Conservation (phyloP, 1,284 basidiomycete genomes). For the Abortiporus biennis region DNA sequence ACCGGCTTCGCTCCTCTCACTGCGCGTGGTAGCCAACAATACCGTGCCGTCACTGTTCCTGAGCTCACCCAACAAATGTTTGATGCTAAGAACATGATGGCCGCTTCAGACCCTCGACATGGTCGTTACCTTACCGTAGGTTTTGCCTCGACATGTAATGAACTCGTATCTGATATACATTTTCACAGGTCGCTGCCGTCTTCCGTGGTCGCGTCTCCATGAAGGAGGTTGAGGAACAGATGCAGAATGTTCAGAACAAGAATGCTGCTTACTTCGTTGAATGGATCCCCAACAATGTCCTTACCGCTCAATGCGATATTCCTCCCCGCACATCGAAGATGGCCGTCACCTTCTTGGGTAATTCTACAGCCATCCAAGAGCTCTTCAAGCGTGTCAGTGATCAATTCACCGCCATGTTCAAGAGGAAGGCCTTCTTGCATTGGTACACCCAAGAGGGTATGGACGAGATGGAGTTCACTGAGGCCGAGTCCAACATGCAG, state of each 20-base stretch:
- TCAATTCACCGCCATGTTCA: conserved; percentile 99
- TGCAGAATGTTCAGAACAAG: conserved; percentile 97
- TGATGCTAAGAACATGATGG: conserved; percentile 99
- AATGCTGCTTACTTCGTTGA: conserved; percentile 97
- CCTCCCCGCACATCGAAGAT: conserved; percentile 91
- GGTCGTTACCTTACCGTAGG: conserved; percentile 89
- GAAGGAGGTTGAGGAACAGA: conserved; percentile 99
- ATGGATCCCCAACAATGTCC: conserved; percentile 98
- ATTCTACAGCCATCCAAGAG: conserved; percentile 96
- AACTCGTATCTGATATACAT: conserved; percentile 2
- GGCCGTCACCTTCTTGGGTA: conserved; percentile 96
- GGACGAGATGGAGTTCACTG: conserved; percentile 98
- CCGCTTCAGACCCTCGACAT: conserved; percentile 90
- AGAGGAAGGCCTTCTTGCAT: conserved; percentile 98
- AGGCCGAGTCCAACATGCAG: conserved; percentile 96
- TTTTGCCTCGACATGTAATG: neutral
- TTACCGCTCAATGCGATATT: conserved; percentile 95
- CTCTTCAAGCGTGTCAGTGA: conserved; percentile 96
- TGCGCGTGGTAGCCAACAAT: conserved; percentile 88
- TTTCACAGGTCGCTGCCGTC: conserved; percentile 79
- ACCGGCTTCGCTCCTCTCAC: conserved; percentile 95
- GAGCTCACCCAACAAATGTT: conserved; percentile 99
- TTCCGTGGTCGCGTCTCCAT: conserved; percentile 99
- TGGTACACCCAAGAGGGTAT: conserved; percentile 99
- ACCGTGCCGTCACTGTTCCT: conserved; percentile 92